Percentiles rank a stretch among this genome's conserved stretches.
Conservation (phyloP, 2,329 filamentous ascomycete genomes). For the Ophiostoma himal-ulmi region DNA sequence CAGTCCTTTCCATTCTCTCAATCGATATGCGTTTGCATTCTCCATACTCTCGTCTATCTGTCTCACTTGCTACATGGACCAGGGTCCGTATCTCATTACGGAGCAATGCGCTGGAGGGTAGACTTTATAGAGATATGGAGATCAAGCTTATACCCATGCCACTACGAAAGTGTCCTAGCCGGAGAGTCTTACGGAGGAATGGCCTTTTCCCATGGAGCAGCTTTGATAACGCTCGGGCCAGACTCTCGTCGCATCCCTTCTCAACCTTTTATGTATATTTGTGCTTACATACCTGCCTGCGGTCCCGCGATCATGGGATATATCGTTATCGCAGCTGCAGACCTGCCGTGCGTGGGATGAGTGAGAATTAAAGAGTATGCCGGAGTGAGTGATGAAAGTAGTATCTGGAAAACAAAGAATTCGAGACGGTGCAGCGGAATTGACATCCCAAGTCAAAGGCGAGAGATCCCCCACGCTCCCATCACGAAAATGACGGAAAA, state of each 20-base stretch:
- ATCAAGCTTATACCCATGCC: not conserved
- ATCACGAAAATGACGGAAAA: not conserved
- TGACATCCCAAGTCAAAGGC: not conserved
- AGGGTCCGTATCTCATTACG: too few species aligned
- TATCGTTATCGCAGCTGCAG: not conserved
- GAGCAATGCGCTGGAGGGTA: not conserved
- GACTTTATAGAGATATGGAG: not conserved
- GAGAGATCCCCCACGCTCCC: not conserved
- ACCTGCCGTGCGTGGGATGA: conserved; percentile 7
- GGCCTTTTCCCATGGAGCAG: not conserved
- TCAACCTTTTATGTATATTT: not conserved
- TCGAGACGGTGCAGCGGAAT: not conserved
- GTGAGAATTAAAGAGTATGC: not conserved
- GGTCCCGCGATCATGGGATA: not conserved
- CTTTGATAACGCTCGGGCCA: not conserved
- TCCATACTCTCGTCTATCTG: not conserved
- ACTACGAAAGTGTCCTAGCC: not conserved
- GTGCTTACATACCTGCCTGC: not conserved
- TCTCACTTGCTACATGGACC: conserved; percentile 7
- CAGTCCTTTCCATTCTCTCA: not conserved
- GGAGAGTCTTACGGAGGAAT: not conserved
- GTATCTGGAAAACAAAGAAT: not conserved
- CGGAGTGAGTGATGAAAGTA: not conserved
- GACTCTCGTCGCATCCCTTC: not conserved
- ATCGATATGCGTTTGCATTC: not conserved